These are phyloP conservation scores for Penicillium paneum DNA, from an alignment of 2,329 filamentous ascomycete species.

Conservation along the genomic window DNA sequence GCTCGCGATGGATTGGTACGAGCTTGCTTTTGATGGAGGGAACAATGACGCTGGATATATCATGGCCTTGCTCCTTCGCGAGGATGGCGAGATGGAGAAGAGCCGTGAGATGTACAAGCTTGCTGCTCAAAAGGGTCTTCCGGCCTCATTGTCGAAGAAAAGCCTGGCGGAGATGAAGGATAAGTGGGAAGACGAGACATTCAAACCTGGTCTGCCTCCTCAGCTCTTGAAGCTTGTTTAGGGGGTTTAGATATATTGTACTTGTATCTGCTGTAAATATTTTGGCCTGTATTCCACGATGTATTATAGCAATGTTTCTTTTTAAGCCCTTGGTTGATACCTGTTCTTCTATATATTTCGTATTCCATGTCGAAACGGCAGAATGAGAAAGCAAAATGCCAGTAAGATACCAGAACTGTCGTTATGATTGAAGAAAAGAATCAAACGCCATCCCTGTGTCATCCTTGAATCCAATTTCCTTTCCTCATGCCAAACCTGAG, in stretches of 20 bases:
- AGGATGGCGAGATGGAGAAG: slow-evolving; percentile 19
- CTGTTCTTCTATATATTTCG: neutral
- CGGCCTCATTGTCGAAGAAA: slow-evolving; percentile 6
- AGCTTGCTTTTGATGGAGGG: slow-evolving; percentile 24
- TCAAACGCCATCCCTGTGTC: neutral
- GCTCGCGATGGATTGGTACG: slow-evolving; percentile 37
- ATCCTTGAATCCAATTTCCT: neutral
- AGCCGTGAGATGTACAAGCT: slow-evolving; percentile 17
- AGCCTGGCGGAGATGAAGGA: slow-evolving; percentile 12
- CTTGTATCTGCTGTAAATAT: neutral
- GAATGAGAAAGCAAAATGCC: neutral
- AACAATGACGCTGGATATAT: slow-evolving; percentile 25
- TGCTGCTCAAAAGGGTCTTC: slow-evolving; percentile 8
- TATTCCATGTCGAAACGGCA: neutral
- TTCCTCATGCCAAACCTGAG: neutral
- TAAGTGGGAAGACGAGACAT: slow-evolving; percentile 23
- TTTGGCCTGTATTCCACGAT: neutral
- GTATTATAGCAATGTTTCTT: neutral
- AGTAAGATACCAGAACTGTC: neutral
- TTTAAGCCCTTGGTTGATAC: neutral
- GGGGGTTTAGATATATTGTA: neutral
- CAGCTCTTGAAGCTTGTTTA: neutral
- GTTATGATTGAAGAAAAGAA: neutral
- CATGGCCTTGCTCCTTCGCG: slow-evolving; percentile 29
- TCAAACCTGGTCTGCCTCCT: neutral